These are phyloP conservation scores for Akanthomyces uredinophilus DNA, from an alignment of 2,329 filamentous ascomycete genomes.

Conservation along the genomic window DNA sequence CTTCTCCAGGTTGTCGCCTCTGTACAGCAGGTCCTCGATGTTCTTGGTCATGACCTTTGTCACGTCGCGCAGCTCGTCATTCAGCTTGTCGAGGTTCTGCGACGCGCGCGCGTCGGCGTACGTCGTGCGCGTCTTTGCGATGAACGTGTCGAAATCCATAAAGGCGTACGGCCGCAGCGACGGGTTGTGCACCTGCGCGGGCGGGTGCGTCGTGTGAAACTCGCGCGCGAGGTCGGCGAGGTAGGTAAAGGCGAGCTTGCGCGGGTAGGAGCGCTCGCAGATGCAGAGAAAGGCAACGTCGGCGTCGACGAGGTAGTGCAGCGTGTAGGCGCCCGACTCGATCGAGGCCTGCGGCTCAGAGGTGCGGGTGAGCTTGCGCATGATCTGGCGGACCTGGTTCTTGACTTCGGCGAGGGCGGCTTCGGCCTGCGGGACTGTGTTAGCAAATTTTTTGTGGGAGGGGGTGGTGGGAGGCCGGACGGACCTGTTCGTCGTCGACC, in stretches of 20 bases:
- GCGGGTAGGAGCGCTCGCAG: conserved; percentile 88
- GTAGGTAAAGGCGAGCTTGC: conserved; percentile 98
- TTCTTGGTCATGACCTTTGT: conserved; percentile 99
- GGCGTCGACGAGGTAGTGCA: conserved; percentile 84
- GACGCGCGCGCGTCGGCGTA: conserved; percentile 90
- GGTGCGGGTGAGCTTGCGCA: conserved; percentile 82
- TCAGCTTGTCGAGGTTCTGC: conserved; percentile 90
- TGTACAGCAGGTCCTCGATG: conserved; percentile 93
- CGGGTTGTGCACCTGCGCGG: conserved; percentile 66
- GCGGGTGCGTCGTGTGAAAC: conserved; percentile 80
- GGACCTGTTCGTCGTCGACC: conserved; percentile 80
- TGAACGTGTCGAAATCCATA: conserved; percentile 97
- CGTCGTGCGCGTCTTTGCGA: conserved; percentile 83
- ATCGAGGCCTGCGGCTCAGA: conserved; percentile 89
- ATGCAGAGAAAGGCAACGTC: conserved; percentile 90
- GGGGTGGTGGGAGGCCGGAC: too few relatives aligned
- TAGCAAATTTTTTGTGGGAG: too few relatives aligned
- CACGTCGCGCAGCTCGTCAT: conserved; percentile 94
- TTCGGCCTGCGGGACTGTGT: conserved; percentile 44
- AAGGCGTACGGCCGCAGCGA: conserved; percentile 87
- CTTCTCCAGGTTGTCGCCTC: conserved; percentile 87
- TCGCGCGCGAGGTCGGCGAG: conserved; percentile 86
- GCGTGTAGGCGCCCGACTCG: conserved; percentile 73
- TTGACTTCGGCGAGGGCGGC: conserved; percentile 81
- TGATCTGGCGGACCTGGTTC: conserved; percentile 81